Percentiles rank a stretch among this genome's conserved stretches.
These are phyloP conservation scores for Corynespora cassiicola DNA, from an alignment of 2,329 filamentous ascomycete genomes.

Conservation along the genomic window DNA sequence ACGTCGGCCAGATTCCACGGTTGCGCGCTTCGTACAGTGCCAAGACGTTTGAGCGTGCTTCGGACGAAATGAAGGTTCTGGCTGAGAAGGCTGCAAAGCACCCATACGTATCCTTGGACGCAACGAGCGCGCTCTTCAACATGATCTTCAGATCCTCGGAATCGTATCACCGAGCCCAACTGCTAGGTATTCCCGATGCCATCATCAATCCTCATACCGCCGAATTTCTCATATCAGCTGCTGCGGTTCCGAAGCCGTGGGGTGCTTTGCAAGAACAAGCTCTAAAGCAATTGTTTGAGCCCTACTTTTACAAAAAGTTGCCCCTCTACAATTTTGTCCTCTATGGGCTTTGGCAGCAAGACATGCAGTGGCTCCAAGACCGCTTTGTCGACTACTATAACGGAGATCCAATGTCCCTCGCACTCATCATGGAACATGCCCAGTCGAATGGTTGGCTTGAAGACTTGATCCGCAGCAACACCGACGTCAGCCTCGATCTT, in stretches of 20 bases:
- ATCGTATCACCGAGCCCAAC: conserved; percentile 62
- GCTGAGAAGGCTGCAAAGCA: conserved; percentile 77
- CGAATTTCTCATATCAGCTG: conserved; percentile 79
- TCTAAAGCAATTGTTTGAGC: conserved; percentile 77
- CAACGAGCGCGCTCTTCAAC: conserved; percentile 72
- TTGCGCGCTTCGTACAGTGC: conserved; percentile 78
- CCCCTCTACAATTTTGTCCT: conserved; percentile 86
- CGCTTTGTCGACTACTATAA: conserved; percentile 81
- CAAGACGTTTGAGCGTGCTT: conserved; percentile 67
- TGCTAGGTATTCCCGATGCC: conserved; percentile 64
- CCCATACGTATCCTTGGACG: conserved; percentile 86
- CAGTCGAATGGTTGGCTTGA: conserved; percentile 84
- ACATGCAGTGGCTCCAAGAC: conserved; percentile 83
- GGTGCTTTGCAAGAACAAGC: conserved; percentile 76
- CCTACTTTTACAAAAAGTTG: conserved; percentile 80
- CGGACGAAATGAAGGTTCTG: conserved; percentile 65
- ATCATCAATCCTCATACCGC: conserved; percentile 75
- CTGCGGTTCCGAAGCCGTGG: conserved; percentile 80
- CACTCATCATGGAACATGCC: conserved; percentile 78
- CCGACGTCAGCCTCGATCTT: conserved; percentile 86
- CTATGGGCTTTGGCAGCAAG: conserved; percentile 89
- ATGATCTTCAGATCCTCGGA: conserved; percentile 66
- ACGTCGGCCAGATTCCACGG: conserved; percentile 83
- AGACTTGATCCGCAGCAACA: conserved; percentile 77
- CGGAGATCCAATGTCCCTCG: conserved; percentile 70